Conservation (phyloP, 148 eudicot genomes). For the Polygonum maritimum region DNA sequence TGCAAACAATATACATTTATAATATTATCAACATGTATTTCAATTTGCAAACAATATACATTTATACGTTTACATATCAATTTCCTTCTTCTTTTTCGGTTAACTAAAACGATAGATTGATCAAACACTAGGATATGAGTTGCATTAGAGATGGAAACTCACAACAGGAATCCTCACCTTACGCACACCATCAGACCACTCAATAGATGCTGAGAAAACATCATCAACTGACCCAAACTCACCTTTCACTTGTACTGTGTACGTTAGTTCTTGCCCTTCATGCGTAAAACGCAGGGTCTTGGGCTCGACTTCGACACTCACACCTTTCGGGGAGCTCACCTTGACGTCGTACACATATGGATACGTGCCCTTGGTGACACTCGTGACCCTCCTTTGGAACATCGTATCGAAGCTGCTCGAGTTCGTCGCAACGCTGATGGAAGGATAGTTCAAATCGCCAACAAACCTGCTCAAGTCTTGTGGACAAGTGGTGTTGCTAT, state of each 20-base stretch:
- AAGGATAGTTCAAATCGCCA: constrained; percentile 30
- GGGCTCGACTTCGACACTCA: constrained; percentile 21
- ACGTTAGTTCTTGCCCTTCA: constrained; percentile 18
- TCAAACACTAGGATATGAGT: background rate
- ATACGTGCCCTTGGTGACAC: constrained; percentile 19
- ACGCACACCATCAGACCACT: constrained; percentile 1
- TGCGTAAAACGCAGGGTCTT: constrained; percentile 14
- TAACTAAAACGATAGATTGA: too few species aligned
- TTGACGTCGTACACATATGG: constrained; percentile 16
- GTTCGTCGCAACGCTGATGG: constrained; percentile 17
- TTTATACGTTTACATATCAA: too few species aligned
- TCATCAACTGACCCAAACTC: background rate
- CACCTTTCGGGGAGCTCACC: background rate
- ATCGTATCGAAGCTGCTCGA: constrained; percentile 10
- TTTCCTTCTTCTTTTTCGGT: too few species aligned
- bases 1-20: too few species aligned
- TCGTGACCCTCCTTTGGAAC: constrained; percentile 26
- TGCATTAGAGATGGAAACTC: background rate
- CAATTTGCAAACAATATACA: too few species aligned
- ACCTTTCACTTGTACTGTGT: constrained; percentile 20
- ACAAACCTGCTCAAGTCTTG: background rate
- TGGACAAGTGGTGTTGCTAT: constrained; percentile 7
- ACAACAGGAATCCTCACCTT: constrained; percentile 4
- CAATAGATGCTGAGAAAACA: background rate
- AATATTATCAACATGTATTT: too few species aligned